These are phyloP conservation scores for Suillus occidentalis DNA, from an alignment of 768 basidiomycete genomes.

Conservation along the genomic window DNA sequence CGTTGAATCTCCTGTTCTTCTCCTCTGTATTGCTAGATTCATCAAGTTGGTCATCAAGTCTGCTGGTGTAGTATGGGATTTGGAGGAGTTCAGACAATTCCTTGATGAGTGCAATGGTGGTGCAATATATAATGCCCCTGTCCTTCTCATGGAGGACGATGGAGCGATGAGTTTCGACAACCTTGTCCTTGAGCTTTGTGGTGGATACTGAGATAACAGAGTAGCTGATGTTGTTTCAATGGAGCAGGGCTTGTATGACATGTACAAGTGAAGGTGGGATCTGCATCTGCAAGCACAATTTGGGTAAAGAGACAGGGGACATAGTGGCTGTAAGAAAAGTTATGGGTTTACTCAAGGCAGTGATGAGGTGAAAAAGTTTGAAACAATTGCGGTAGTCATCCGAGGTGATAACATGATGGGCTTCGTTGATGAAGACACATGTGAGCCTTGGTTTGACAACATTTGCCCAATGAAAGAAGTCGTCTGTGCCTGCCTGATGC, in stretches of 20 bases:
- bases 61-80: slow-evolving; percentile 12
- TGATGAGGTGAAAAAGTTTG: slow-evolving; percentile 13
- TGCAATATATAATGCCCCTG: slow-evolving; percentile 13
- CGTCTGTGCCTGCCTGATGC: slow-evolving; percentile 3
- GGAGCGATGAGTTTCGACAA: neutral
- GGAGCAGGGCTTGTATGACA: neutral
- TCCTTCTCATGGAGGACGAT: neutral
- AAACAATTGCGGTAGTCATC: slow-evolving; percentile 12
- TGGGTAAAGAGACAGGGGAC: neutral
- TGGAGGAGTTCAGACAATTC: neutral
- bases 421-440: slow-evolving; percentile 11
- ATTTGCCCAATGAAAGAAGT: slow-evolving; percentile 1
- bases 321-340: slow-evolving; percentile 15
- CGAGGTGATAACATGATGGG: slow-evolving; percentile 10
- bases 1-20: neutral
- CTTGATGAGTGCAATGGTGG: neutral
- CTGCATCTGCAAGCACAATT: neutral
- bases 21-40: slow-evolving; percentile 1
- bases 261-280: neutral
- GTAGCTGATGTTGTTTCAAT: slow-evolving; percentile 9
- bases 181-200: neutral
- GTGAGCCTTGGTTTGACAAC: neutral
- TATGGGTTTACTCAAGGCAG: slow-evolving; percentile 9
- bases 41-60: neutral
- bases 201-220: fast-evolving